Evolutionary conservation across 768 basidiomycete species (phyloP).

Genomic region (Amanita thiersii): DNA sequence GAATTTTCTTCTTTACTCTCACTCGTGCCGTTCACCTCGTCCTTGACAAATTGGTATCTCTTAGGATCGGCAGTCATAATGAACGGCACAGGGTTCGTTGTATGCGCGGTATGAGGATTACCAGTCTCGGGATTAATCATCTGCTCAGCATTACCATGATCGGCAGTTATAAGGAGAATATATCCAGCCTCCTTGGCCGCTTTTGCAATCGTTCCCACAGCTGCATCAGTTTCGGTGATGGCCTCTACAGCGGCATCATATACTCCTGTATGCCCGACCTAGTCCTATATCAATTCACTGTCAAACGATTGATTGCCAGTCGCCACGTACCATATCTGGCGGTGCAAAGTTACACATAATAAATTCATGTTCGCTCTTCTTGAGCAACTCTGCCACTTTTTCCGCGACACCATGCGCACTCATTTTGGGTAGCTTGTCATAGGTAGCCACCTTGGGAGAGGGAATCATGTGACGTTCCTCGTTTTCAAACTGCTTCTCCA

Average conservation of each 20-base stretch:
- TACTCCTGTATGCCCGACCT: constrained; percentile 89
- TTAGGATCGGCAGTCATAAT: constrained; percentile 68
- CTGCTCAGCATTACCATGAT: constrained; percentile 95
- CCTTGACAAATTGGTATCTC: constrained; percentile 47
- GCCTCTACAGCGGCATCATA: constrained; percentile 90
- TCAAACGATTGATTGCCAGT: neutral
- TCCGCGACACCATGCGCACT: constrained; percentile 82
- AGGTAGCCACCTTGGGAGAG: constrained; percentile 91
- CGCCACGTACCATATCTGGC: constrained; percentile 75
- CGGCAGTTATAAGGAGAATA: constrained; percentile 81
- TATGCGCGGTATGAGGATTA: constrained; percentile 87
- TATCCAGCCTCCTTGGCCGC: constrained; percentile 85
- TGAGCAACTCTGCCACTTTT: constrained; percentile 84
- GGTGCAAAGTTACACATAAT: constrained; percentile 99
- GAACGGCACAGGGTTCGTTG: constrained; percentile 85
- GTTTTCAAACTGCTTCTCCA: constrained; percentile 81
- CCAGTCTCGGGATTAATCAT: constrained; percentile 82
- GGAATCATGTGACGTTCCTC: constrained; percentile 87
- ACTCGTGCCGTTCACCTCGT: constrained; percentile 46
- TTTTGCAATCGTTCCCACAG: constrained; percentile 80
- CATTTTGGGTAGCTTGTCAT: constrained; percentile 90
- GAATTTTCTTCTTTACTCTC: constrained; percentile 42
- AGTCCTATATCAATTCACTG: neutral
- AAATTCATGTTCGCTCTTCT: constrained; percentile 65
- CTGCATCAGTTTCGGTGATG: constrained; percentile 80